Percentiles rank a stretch among this genome's conserved stretches.
phyloP scores from a whole-genome alignment of 2,329 filamentous ascomycete genomes.

The Dothidotthia symphoricarpi region DNA sequence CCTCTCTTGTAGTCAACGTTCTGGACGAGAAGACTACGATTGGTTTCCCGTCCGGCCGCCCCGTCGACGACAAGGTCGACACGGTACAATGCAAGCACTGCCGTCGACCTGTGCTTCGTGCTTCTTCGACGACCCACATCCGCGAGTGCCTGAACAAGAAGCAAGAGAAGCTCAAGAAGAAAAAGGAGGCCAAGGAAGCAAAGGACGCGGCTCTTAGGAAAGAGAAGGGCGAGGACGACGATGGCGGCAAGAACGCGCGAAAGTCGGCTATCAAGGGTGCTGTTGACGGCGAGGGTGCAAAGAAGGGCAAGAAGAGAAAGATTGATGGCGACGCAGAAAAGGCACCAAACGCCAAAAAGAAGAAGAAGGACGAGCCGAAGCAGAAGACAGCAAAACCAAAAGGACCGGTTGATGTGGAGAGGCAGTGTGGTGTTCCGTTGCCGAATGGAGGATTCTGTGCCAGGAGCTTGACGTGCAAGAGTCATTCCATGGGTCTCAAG shows the following conservation, averaged over 20 bases:
- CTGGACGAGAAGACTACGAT: constrained; percentile 75
- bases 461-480: constrained; percentile 87
- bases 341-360: constrained; percentile 75
- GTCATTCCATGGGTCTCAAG: constrained; percentile 92
- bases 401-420: constrained; percentile 89
- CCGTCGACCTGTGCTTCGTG: constrained; percentile 80
- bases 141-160: constrained; percentile 81
- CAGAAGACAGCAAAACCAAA: constrained; percentile 81
- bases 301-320: constrained; percentile 50
- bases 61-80: constrained; percentile 76
- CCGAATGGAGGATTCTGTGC: constrained; percentile 86
- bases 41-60: constrained; percentile 77
- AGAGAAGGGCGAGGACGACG: constrained; percentile 47
- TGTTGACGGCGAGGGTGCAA: constrained; percentile 39
- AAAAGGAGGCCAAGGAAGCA: constrained; percentile 62
- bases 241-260: constrained; percentile 42
- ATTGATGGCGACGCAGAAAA: constrained; percentile 66
- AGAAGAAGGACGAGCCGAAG: constrained; percentile 92
- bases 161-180: constrained; percentile 61
- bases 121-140: constrained; percentile 74
- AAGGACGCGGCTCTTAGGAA: constrained; percentile 52
- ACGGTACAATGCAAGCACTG: constrained; percentile 87
- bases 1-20: constrained; percentile 50
- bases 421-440: constrained; percentile 85
- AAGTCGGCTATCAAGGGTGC: constrained; percentile 45